Base-by-base conservation (phyloP, 768 basidiomycete genomes). In the Botryobasidium botryosum region DNA sequence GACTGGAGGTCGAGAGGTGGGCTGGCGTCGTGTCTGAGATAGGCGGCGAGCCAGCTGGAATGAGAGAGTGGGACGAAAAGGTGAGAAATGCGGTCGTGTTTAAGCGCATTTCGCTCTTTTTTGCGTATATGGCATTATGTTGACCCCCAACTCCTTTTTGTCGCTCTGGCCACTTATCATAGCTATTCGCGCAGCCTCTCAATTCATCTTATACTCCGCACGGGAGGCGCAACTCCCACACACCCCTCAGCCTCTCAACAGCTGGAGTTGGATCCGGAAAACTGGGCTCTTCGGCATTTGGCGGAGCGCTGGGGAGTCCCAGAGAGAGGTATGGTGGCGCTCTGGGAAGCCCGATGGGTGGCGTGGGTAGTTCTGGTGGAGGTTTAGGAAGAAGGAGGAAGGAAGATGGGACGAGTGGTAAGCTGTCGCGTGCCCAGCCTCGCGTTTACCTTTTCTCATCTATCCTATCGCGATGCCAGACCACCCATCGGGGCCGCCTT, bases 1-100 rank as follows among this genome's bases (percentile, higher is more conserved):
- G 79, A 35, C 64, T 86, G 33, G 86, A 88, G 61, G 84, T 88
- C 12, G 86, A 87, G 61, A 69, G 79, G 50, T 86, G 82, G 79
- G 81, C 87, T 48, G 86, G 86, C 45, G 77, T 91, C 52, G 82
- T 87, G 21, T 75, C 78, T 47, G 85, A 87, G 56, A 63, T 69
- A 20, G 76, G 71, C 24, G 68, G 58, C 35, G 81, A 85, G 46
- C 90, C 90, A 15, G 62, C 79, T 28, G 72, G 74, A 32, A 56
- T 87, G 53, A 78, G 77, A 52, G 90, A 91, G 57, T 72, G 84
- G 73, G 67, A 66, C 46, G 85, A 87, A 43, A 64, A 66, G 18
- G 88, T 92, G 68, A 86, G 79, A 67, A 91, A 88, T 81, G 88
- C 88, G 55, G 55, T 69, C 58, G 47, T 18, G 2, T 35, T 35